Conservation (phyloP, 495 filamentous ascomycete species). For the Neurospora tetraspora region DNA sequence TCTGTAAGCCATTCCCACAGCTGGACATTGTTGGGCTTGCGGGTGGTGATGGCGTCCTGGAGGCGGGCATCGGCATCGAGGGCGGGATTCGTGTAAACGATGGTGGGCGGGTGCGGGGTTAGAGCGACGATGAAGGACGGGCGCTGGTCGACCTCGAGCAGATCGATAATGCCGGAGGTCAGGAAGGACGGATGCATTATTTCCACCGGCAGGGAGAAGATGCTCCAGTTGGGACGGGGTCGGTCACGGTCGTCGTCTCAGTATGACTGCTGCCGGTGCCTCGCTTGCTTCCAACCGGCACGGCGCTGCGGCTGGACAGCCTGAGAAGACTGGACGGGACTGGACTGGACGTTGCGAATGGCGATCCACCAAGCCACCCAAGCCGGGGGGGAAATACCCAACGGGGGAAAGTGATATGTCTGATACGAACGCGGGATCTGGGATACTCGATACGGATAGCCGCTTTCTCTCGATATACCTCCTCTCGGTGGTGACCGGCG, state of each 20-base stretch:
- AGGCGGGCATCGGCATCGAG: conserved; percentile 11
- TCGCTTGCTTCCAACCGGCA: background rate
- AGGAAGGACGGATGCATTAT: conserved; percentile 18
- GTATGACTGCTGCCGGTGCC: background rate
- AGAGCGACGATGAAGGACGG: conserved; percentile 31
- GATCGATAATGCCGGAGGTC: conserved; percentile 22
- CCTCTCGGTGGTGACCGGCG: background rate
- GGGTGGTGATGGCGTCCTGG: conserved; percentile 10
- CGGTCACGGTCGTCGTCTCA: background rate
- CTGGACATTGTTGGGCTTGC: conserved; percentile 7
- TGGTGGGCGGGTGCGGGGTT: conserved; percentile 16
- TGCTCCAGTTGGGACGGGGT: background rate
- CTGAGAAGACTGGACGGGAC: background rate
- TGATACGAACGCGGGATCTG: background rate
- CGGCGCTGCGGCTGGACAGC: background rate
- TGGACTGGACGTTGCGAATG: background rate
- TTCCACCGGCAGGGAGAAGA: background rate
- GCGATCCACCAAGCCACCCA: background rate
- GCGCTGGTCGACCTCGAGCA: conserved; percentile 31
- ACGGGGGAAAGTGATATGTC: background rate
- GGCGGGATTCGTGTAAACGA: conserved; percentile 27
- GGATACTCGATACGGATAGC: background rate
- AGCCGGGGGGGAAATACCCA: background rate
- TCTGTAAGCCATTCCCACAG: conserved; percentile 25
- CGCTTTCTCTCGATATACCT: background rate